phyloP scores from a whole-genome alignment of 805 yeast genomes.

The Myxozyma kluyveri region DNA sequence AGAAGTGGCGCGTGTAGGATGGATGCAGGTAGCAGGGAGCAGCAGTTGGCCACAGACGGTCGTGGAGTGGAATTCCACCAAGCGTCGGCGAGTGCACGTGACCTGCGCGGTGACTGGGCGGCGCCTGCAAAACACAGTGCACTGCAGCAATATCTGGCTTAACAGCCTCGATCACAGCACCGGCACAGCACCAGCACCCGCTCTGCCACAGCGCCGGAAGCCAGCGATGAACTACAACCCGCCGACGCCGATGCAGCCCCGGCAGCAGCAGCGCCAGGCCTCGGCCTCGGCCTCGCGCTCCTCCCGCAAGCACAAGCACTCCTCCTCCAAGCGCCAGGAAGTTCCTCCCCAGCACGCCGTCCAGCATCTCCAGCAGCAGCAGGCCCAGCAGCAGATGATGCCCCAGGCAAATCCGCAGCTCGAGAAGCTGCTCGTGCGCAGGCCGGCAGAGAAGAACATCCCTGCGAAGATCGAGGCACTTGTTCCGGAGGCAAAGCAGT shows the following conservation, averaged over 20 bases:
- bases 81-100: too few species aligned
- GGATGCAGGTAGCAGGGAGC: too few species aligned
- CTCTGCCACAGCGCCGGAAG: too few species aligned
- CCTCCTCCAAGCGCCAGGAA: background rate
- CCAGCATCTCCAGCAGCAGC: conserved; percentile 10
- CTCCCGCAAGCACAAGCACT: background rate
- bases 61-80: background rate
- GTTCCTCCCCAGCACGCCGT: background rate
- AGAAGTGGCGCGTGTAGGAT: too few species aligned
- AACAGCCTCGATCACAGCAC: too few species aligned
- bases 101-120: too few species aligned
- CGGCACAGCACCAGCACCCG: too few species aligned
- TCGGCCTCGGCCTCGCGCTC: background rate
- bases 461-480: conserved; percentile 47
- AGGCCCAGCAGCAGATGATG: background rate
- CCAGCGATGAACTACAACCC: background rate
- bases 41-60: too few species aligned
- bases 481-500: conserved; percentile 69
- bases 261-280: background rate
- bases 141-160: too few species aligned
- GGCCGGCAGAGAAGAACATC: conserved; percentile 56
- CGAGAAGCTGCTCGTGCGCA: conserved; percentile 30
- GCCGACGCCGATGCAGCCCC: background rate
- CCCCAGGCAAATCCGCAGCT: conserved; percentile 18
- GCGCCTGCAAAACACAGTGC: too few species aligned